Conservation (phyloP, 768 basidiomycete genomes). For the Suillus subluteus region DNA sequence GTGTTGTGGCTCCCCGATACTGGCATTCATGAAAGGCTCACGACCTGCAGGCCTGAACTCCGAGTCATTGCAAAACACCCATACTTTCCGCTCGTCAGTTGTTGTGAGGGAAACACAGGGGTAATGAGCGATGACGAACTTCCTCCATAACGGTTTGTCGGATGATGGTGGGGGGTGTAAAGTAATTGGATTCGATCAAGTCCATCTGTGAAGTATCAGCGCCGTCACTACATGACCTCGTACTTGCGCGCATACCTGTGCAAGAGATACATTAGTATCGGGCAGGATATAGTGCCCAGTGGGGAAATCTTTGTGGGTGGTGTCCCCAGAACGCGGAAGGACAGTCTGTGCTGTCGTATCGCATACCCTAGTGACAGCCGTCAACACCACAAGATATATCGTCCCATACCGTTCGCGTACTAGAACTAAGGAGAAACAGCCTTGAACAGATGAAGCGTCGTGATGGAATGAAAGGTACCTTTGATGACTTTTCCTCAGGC, state of each 20-base stretch:
- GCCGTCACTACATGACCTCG: not conserved
- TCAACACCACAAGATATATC: conserved; percentile 79
- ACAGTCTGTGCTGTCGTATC: conserved; percentile 39
- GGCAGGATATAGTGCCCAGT: conserved; percentile 84
- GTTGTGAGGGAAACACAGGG: conserved; percentile 81
- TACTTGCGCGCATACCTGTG: conserved; percentile 60
- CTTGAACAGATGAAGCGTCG: not conserved
- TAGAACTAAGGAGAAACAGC: conserved; percentile 17
- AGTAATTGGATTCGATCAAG: conserved; percentile 77
- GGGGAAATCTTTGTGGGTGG: conserved; percentile 56
- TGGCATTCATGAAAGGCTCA: too few species aligned
- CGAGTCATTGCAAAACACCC: conserved; percentile 91
- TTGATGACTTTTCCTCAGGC: conserved; percentile 92
- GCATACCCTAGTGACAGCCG: conserved; percentile 71
- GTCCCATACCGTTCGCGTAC: conserved; percentile 93
- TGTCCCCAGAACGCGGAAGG: conserved; percentile 64
- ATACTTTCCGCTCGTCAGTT: conserved; percentile 83
- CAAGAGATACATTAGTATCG: conserved; percentile 95
- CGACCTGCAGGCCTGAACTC: too few species aligned
- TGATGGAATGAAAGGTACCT: conserved; percentile 49
- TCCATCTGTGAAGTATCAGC: conserved; percentile 72
- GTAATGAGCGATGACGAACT: conserved; percentile 92
- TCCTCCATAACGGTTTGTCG: conserved; percentile 97
- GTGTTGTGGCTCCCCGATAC: too few species aligned
- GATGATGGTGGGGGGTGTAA: conserved; percentile 81